These are phyloP conservation scores for Yamadazyma laniorum DNA, from an alignment of 805 yeast species.

Conservation along the genomic window DNA sequence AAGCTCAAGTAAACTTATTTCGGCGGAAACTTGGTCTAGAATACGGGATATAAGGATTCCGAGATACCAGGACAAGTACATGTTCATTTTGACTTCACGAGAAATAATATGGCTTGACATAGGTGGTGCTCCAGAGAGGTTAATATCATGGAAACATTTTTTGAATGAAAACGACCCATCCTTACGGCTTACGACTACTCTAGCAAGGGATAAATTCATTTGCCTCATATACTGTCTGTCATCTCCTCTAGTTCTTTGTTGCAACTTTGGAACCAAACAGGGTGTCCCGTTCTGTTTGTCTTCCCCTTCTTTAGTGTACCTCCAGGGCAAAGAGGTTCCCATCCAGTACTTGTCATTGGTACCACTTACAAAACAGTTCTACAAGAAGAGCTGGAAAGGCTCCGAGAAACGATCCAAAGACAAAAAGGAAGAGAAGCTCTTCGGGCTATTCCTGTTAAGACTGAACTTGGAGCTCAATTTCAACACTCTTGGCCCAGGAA, in stretches of 20 bases:
- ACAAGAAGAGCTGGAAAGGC: not conserved
- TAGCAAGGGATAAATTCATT: conserved; percentile 18
- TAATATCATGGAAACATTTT: conserved; percentile 73
- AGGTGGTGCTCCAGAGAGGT: conserved; percentile 31
- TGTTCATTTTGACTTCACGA: conserved; percentile 61
- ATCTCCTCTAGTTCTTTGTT: conserved; percentile 30
- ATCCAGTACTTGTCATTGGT: conserved; percentile 8
- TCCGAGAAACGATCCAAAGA: not conserved
- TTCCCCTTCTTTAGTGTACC: conserved; percentile 11
- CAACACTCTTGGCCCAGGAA: conserved; percentile 7
- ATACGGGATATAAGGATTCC: conserved; percentile 40
- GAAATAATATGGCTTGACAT: conserved; percentile 56
- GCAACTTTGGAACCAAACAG: conserved; percentile 29
- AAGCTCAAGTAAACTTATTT: conserved; percentile 30
- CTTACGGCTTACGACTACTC: conserved; percentile 35
- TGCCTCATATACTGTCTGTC: conserved; percentile 28
- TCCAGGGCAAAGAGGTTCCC: conserved; percentile 12
- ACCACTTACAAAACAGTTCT: conserved; percentile 4
- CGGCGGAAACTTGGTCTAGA: conserved; percentile 54
- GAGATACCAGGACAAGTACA: conserved; percentile 21
- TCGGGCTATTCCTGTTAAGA: conserved; percentile 11
- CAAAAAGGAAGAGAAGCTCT: not conserved
- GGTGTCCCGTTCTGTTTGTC: conserved; percentile 26
- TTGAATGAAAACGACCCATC: conserved; percentile 56
- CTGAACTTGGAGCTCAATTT: conserved; percentile 10